phyloP scores from a whole-genome alignment of 2,329 filamentous ascomycete genomes.

The Acephala macrosclerotiorum region DNA sequence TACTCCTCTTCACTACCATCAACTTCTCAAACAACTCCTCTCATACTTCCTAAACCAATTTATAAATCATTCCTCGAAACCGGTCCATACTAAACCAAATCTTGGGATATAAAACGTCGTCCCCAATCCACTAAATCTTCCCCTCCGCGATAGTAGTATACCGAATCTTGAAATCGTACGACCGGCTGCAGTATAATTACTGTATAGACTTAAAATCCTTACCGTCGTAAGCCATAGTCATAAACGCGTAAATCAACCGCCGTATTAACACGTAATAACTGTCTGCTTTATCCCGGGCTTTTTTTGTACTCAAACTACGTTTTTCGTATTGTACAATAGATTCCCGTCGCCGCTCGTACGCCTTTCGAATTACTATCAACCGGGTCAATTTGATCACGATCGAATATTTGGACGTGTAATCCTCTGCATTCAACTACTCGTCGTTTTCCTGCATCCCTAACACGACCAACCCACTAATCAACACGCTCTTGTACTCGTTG shows the following conservation, averaged over 20 bases:
- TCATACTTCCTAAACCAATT: too few relatives aligned
- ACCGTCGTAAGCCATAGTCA: not conserved
- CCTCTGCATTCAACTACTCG: conserved; percentile 8
- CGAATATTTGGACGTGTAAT: not conserved
- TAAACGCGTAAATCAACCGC: not conserved
- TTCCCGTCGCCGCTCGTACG: conserved; percentile 12
- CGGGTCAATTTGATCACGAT: conserved; percentile 26
- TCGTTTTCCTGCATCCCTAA: conserved; percentile 23
- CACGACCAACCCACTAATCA: conserved; percentile 27
- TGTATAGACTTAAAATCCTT: conserved; percentile 8
- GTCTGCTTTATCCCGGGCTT: too few relatives aligned
- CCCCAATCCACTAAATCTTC: conserved; percentile 12
- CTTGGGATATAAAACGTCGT: not conserved
- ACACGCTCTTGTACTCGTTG: conserved; percentile 27
- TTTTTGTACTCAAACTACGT: too few relatives aligned
- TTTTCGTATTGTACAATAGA: not conserved
- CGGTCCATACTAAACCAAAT: too few relatives aligned
- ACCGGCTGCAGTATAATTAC: conserved; percentile 22
- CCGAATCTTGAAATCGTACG: conserved; percentile 25
- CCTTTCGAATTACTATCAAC: conserved; percentile 25
- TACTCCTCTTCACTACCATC: not conserved
- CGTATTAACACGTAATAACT: too few relatives aligned
- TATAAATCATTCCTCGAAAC: too few relatives aligned
- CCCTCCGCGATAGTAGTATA: conserved; percentile 21
- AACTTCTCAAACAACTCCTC: too few relatives aligned